phyloP scores from a whole-genome alignment of 192 early-diverging fungal genomes.

The Lobulomyces angularis region DNA sequence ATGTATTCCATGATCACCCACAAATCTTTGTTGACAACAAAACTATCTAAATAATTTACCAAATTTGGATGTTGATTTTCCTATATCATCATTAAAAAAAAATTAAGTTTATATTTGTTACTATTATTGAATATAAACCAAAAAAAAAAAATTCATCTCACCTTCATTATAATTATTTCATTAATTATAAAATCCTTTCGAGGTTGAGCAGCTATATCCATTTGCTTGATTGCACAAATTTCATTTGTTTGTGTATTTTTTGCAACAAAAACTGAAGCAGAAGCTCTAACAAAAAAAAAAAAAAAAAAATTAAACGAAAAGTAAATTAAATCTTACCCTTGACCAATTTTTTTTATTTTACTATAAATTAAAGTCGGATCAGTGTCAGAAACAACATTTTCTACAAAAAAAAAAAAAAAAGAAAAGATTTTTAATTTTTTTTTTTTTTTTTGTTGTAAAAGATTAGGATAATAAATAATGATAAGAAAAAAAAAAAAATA shows the following conservation, averaged over 20 bases:
- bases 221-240: background rate
- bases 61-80: conserved; percentile 4
- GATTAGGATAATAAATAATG: too few relatives aligned
- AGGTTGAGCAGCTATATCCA: conserved; percentile 1
- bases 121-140: too few relatives aligned
- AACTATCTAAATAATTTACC: conserved; percentile 3
- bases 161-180: conserved; percentile 2
- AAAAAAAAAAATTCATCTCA: too few relatives aligned
- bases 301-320: conserved; percentile 2
- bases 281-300: background rate
- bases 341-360: conserved; percentile 4
- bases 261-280: conserved; percentile 1
- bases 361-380: conserved; percentile 4
- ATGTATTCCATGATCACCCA: conserved; percentile 8
- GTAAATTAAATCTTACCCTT: background rate
- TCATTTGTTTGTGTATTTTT: background rate
- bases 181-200: conserved; percentile 2
- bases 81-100: too few relatives aligned
- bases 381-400: conserved; percentile 2
- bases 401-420: too few relatives aligned
- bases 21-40: background rate
- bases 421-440: too few relatives aligned
- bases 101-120: too few relatives aligned
- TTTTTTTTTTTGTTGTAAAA: too few relatives aligned
- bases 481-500: too few relatives aligned